Evolutionary conservation across 179 eudicot species (phyloP), one percentile per base, ranked within the genome.

Genomic region (Beta lomatogona): DNA sequence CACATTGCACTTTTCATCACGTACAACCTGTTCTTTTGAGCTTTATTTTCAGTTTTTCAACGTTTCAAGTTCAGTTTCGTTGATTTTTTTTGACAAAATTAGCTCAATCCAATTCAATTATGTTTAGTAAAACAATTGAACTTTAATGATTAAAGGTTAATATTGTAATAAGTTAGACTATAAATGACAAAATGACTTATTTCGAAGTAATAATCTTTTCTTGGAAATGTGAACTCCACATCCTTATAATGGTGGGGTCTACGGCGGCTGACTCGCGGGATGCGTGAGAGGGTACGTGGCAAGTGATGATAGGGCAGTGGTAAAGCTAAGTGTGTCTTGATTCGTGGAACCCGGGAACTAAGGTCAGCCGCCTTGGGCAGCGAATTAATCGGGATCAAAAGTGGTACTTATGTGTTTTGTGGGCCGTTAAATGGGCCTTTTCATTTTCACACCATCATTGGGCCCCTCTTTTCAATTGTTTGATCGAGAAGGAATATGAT

Each of bases 351-450:
- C n/a, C 18, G 73, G 77, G 54, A 75, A 78, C 50, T 67, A 53
- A 79, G 77, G 82, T 80, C 41, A 76, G 77, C 78, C 78, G 72
- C 71, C 72, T 45, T 77, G 16, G 50, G 50, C 8, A 79, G 21
- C 25, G 59, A 78, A 52, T 10, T 66, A 50, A 63, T 67, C 52
- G 64, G 55, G 25, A 31, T 13, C 12, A 57, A 50, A 22, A 66
- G 69, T 50, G 67, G 41, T 45, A 28, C 18, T 21, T 67, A 3
- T 74, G 21, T 74, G 41, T 25, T 58, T 55, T 46, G 10, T 84
- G 87, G 87, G 87, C 82, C 87, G 82, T 67, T 13, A 45, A 78
- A 6, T 78, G 82, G 87, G 82, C 84, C 73, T 77, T 81, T 67
- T 79, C 2, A 14, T 10, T 13, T 9, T 58, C 60, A 28, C 59